Evolutionary conservation across 352 stramenopile species (phyloP).

Genomic region (Phytophthora parvispora): DNA sequence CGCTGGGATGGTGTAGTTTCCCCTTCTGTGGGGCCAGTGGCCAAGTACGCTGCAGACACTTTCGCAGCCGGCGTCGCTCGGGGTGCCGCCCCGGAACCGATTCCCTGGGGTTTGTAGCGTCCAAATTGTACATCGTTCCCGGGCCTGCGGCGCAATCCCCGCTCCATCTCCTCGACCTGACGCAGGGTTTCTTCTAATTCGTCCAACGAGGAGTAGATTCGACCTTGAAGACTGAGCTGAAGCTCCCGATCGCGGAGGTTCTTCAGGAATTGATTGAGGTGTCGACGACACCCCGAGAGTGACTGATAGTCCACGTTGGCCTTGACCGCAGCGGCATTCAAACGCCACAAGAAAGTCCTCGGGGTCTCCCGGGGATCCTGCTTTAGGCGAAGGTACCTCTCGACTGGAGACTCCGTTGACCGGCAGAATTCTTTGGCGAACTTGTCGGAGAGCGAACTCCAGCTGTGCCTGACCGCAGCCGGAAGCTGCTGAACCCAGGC

Average conservation of each 20-base stretch:
- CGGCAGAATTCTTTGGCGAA: conserved; percentile 9
- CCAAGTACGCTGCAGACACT: neutral
- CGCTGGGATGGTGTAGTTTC: neutral
- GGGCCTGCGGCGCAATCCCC: neutral
- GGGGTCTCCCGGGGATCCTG: neutral
- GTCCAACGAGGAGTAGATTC: neutral
- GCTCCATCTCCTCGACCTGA: conserved; percentile 7
- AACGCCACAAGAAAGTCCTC: neutral
- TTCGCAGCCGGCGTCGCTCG: neutral
- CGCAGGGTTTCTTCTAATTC: neutral
- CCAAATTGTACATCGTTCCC: conserved; percentile 1
- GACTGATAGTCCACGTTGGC: conserved; percentile 2
- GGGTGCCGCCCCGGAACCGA: neutral
- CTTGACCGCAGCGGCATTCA: neutral
- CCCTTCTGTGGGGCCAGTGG: neutral
- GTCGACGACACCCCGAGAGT: neutral
- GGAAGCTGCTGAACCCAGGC: conserved; percentile 7
- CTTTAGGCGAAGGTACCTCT: neutral
- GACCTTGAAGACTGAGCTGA: neutral
- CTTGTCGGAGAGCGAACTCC: neutral
- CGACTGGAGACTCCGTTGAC: neutral
- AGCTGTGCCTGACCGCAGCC: neutral
- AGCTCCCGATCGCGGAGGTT: neutral
- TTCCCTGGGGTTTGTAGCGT: neutral
- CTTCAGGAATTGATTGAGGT: conserved; percentile 12